Percentiles rank a stretch among this genome's conserved stretches.
These are phyloP conservation scores for Auricularia cornea DNA, from an alignment of 768 basidiomycete species.

Conservation along the genomic window DNA sequence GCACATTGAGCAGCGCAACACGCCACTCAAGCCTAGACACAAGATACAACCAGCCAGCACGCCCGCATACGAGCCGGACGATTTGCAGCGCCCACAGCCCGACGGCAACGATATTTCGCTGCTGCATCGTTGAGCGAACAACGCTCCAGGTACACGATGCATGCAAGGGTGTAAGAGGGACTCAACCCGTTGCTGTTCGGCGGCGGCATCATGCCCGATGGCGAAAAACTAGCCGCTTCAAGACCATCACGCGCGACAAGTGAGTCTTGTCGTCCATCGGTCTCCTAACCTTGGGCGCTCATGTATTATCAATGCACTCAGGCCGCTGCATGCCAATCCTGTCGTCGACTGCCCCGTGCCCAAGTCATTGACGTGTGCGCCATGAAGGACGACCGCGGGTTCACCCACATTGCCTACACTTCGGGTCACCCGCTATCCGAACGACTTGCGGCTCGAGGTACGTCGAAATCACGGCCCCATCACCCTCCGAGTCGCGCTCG, in stretches of 20 bases:
- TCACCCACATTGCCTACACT: constrained; percentile 92
- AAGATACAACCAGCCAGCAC: background rate
- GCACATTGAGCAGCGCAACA: background rate
- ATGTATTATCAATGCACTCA: too few relatives aligned
- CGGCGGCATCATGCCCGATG: too few relatives aligned
- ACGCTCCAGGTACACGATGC: background rate
- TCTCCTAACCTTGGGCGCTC: background rate
- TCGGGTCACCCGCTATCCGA: constrained; percentile 95
- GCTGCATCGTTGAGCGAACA: background rate
- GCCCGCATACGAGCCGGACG: background rate
- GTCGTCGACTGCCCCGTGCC: constrained; percentile 88
- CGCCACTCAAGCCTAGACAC: background rate
- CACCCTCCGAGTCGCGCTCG: too few relatives aligned
- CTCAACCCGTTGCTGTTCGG: too few relatives aligned
- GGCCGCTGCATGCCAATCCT: constrained; percentile 87
- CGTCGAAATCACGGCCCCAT: background rate
- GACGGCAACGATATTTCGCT: constrained; percentile 7
- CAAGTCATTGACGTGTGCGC: constrained; percentile 77
- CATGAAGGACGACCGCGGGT: constrained; percentile 73
- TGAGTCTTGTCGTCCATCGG: constrained; percentile 27
- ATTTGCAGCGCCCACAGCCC: background rate
- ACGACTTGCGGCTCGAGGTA: constrained; percentile 72
- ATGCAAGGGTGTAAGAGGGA: too few relatives aligned
- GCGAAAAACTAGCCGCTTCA: too few relatives aligned
- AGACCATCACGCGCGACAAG: constrained; percentile 90